Evolutionary conservation across 306 rosid species (phyloP).

Genomic region (Casuarina cunninghamiana): DNA sequence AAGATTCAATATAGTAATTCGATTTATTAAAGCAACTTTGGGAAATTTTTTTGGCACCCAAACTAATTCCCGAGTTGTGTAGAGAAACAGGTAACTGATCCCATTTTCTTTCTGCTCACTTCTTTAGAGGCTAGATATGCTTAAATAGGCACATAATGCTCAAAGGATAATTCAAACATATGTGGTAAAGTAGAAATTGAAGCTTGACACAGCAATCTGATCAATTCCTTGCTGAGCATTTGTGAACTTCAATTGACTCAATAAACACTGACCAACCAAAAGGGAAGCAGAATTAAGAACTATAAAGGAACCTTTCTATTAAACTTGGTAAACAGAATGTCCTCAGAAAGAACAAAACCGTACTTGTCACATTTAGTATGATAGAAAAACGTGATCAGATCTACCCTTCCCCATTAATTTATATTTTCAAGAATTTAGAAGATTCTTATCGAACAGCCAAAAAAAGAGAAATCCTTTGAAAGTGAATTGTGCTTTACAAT

Average conservation of each 20-base stretch:
- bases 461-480: neutral
- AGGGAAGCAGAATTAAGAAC: neutral
- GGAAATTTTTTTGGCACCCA: neutral
- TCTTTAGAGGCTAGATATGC: neutral
- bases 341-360: neutral
- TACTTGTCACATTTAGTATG: neutral
- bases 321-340: neutral
- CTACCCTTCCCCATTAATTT: neutral
- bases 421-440: no score
- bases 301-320: neutral
- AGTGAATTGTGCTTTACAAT: neutral
- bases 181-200: neutral
- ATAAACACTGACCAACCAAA: neutral
- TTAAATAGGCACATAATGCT: neutral
- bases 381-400: neutral
- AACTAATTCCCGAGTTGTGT: neutral
- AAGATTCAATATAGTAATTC: neutral
- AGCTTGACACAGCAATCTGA: neutral
- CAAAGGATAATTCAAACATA: neutral
- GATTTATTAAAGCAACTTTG: neutral
- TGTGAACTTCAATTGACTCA: neutral
- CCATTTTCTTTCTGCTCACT: slow-evolving; percentile 1
- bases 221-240: neutral
- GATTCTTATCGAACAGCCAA: neutral
- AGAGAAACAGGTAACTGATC: neutral